These are phyloP conservation scores for Cadophora gregata DNA, from an alignment of 2,329 filamentous ascomycete species.

Conservation along the genomic window DNA sequence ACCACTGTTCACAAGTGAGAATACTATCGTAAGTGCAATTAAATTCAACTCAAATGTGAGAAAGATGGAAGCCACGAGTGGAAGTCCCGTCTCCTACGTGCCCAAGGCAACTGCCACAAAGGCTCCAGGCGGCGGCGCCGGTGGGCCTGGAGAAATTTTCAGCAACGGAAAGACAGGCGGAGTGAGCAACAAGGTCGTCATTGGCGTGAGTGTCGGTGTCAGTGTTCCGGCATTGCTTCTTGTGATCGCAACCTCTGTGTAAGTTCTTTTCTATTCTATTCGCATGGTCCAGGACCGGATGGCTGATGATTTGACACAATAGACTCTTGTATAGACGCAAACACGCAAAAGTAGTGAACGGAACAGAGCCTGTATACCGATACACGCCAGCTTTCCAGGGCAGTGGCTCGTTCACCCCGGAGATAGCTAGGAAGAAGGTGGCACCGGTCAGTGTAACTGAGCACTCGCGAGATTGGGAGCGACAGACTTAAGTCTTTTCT, in stretches of 20 bases:
- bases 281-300: no score
- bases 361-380: no score
- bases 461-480: no score
- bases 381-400: no score
- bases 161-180: conserved; percentile 43
- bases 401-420: no score
- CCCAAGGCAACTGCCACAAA: conserved; percentile 44
- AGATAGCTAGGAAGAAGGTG: no score
- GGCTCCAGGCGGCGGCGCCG: background rate
- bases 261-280: conserved; percentile 22
- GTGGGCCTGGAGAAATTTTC: no score
- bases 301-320: no score
- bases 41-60: conserved; percentile 52
- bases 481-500: no score
- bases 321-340: no score
- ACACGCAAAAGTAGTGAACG: no score
- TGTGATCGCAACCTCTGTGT: conserved; percentile 36
- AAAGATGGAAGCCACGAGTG: conserved; percentile 48
- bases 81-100: conserved; percentile 52
- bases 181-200: conserved; percentile 52
- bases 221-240: conserved; percentile 49
- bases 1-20: conserved; percentile 48
- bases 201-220: conserved; percentile 56
- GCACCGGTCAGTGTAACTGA: no score
- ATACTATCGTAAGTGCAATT: conserved; percentile 45